Conservation (phyloP, 345 rosid genomes). For the Sisymbrium irio region DNA sequence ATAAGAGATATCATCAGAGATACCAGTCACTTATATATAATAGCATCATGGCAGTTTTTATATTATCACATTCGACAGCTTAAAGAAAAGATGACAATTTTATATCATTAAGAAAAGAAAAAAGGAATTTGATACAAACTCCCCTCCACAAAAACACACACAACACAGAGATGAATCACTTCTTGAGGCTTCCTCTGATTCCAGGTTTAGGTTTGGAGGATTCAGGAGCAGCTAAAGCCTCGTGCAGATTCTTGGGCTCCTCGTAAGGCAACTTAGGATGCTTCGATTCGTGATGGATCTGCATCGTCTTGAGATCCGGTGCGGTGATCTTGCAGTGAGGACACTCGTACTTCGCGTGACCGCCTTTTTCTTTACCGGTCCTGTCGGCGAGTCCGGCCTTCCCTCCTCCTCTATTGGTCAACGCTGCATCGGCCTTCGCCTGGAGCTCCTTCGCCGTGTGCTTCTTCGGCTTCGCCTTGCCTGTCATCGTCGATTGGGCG, state of each 20-base stretch:
- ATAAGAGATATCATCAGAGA: constrained; percentile 11
- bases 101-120: not conserved
- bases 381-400: constrained; percentile 83
- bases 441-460: constrained; percentile 98
- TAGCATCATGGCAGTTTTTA: constrained; percentile 19
- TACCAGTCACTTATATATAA: constrained; percentile 14
- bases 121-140: not conserved
- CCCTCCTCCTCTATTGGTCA: constrained; percentile 94
- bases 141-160: not conserved
- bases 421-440: constrained; percentile 83
- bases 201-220: constrained; percentile 48
- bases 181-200: constrained; percentile 57
- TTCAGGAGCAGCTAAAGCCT: constrained; percentile 34
- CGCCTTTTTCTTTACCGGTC: constrained; percentile 73
- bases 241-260: constrained; percentile 69
- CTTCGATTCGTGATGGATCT: constrained; percentile 92
- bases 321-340: constrained; percentile 82
- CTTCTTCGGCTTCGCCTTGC: constrained; percentile 99
- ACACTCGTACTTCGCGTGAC: constrained; percentile 92
- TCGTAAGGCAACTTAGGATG: constrained; percentile 85
- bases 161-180: constrained; percentile 28
- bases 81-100: not conserved
- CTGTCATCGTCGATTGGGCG: constrained; percentile 58
- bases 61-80: constrained; percentile 24
- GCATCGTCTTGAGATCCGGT: constrained; percentile 87